Percentiles rank a stretch among this genome's conserved stretches.
These are phyloP conservation scores for Coemansia erecta DNA, from an alignment of 192 early-diverging fungal species.

Conservation along the genomic window DNA sequence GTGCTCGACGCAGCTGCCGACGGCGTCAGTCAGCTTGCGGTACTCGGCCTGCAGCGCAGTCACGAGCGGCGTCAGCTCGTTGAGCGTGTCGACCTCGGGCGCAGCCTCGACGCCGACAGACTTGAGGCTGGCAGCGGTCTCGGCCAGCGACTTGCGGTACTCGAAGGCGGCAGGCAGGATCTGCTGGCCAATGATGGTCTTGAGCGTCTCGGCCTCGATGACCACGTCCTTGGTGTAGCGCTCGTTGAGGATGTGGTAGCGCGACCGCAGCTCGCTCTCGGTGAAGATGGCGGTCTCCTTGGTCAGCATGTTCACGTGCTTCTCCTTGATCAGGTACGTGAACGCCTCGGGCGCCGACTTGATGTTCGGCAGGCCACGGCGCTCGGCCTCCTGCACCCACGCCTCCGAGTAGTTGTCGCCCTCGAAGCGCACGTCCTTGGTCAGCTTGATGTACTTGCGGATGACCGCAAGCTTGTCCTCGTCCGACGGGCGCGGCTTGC, in stretches of 20 bases:
- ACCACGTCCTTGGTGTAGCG: slow-evolving; percentile 96
- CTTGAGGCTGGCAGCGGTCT: slow-evolving; percentile 76
- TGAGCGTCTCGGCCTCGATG: slow-evolving; percentile 90
- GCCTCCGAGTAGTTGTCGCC: slow-evolving; percentile 96
- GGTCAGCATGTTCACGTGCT: slow-evolving; percentile 75
- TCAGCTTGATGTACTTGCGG: slow-evolving; percentile 70
- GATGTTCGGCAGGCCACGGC: slow-evolving; percentile 97
- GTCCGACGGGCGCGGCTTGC: slow-evolving; percentile 70
- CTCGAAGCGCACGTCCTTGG: slow-evolving; percentile 86
- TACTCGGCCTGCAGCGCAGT: slow-evolving; percentile 56
- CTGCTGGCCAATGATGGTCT: slow-evolving; percentile 74
- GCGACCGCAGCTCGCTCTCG: slow-evolving; percentile 80
- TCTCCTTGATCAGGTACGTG: slow-evolving; percentile 68
- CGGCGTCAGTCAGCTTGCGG: slow-evolving; percentile 56
- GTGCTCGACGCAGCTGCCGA: slow-evolving; percentile 55
- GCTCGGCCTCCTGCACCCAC: slow-evolving; percentile 90
- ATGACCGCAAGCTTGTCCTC: slow-evolving; percentile 92
- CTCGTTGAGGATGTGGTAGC: slow-evolving; percentile 95
- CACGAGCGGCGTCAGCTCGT: slow-evolving; percentile 64
- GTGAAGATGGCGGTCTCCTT: slow-evolving; percentile 80
- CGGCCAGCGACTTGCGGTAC: slow-evolving; percentile 86
- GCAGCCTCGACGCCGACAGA: slow-evolving; percentile 50
- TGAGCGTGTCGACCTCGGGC: slow-evolving; percentile 74
- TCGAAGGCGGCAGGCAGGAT: slow-evolving; percentile 85
- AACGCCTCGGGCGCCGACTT: slow-evolving; percentile 87